Base-by-base conservation (phyloP, 257 asterid genomes). In the Nemophila menziesii region DNA sequence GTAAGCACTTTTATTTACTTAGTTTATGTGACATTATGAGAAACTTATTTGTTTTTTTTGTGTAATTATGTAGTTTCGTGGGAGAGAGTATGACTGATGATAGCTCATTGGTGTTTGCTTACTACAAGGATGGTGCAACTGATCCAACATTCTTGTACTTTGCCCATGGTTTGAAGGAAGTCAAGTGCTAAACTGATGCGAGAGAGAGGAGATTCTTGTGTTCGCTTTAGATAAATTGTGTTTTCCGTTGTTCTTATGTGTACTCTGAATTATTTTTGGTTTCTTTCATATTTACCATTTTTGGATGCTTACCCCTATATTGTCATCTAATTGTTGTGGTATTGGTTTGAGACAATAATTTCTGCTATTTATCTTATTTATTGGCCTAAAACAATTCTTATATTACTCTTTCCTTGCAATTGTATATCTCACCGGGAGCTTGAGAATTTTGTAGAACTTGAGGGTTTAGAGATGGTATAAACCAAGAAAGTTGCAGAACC, bases 81-180 rank as follows among this genome's bases (percentile, higher is more conserved):
- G 97, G 97, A 22, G 93, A 87, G 71, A 67, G 95, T 81, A 82
- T 87, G 97, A 39, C 10, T 0, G 97, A 87, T 2, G 93, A 82
- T 10, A 12, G 70, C 65, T 50, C 73, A 23, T 8, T 82, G 42
- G 97, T 87, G 29, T 75, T 87, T n/a, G 93, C 93, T 3, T 87
- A 82, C 71, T 82, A 82, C 78, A 77, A 78, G 67, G 97, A 87
- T 0, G 95, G 92, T 11, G 73, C 97, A 1, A 37, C 67, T 5
- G 82, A 86, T 54, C 93, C 97, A 4, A 86, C 97, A n/a, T 86
- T 86, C 74, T 40, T 86, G 55, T 86, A 77, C 65, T 48, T 86
- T 12, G 85, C 68, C 12, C 70, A 69, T 52, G 95, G 93, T 22
- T 54, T 86, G 68, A 77, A 86, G 74, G 97, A 87, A 60, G 44